phyloP scores from a whole-genome alignment of 352 stramenopile species.

The Phytopythium sindhum region DNA sequence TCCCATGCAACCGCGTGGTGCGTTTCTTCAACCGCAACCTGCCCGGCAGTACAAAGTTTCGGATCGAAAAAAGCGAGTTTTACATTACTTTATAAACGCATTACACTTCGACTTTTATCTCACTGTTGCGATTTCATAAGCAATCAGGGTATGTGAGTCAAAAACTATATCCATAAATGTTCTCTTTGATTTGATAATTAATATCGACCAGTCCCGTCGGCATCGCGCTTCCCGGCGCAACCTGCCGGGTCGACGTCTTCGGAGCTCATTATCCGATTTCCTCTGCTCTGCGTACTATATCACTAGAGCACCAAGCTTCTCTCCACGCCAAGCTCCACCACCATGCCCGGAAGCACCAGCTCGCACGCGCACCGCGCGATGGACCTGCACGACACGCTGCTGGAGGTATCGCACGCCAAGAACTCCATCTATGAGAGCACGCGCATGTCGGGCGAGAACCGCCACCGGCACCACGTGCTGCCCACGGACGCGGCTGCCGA shows the following conservation, averaged over 20 bases:
- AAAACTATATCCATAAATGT: too few relatives aligned
- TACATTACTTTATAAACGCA: not conserved
- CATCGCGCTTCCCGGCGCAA: not conserved
- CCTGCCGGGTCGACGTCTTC: not conserved
- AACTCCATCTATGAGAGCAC: slow-evolving; percentile 54
- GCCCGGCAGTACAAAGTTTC: not conserved
- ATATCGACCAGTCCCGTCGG: not conserved
- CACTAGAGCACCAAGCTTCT: not conserved
- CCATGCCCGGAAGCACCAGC: slow-evolving; percentile 3
- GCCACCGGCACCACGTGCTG: slow-evolving; percentile 36
- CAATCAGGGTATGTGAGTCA: too few relatives aligned
- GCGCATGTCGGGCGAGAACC: slow-evolving; percentile 53
- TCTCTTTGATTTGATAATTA: too few relatives aligned
- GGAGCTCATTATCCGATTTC: not conserved
- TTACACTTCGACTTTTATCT: not conserved
- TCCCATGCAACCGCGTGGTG: not conserved
- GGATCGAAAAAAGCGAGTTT: too few relatives aligned
- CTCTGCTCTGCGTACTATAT: not conserved
- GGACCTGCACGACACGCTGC: slow-evolving; percentile 21
- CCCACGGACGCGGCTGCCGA: slow-evolving; percentile 35
- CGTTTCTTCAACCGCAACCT: slow-evolving; percentile 8
- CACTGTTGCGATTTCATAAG: too few relatives aligned
- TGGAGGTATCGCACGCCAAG: slow-evolving; percentile 19
- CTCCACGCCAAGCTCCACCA: not conserved
- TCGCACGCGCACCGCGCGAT: not conserved